Evolutionary conservation across 2,329 filamentous ascomycete species (phyloP).

Genomic region (Zymoseptoria crescenta): DNA sequence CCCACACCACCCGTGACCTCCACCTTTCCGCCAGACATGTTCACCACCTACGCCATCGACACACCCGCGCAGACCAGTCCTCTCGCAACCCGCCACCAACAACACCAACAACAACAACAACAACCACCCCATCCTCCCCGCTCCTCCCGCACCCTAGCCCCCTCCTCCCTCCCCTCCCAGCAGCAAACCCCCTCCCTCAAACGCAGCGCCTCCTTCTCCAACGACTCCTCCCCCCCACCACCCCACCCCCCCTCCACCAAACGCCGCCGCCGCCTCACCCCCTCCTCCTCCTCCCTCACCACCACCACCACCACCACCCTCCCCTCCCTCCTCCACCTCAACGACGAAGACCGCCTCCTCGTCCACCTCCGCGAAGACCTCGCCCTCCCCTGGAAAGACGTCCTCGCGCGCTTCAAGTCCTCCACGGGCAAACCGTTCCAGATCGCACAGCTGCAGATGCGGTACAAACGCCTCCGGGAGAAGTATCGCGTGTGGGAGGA

Average conservation of each 20-base stretch:
- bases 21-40: constrained; percentile 29
- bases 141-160: constrained; percentile 33
- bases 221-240: constrained; percentile 23
- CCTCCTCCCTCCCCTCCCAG: constrained; percentile 39
- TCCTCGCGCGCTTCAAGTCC: constrained; percentile 42
- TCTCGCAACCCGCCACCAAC: constrained; percentile 26
- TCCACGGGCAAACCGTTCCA: constrained; percentile 43
- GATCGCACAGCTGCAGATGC: constrained; percentile 49
- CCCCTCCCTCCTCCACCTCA: constrained; percentile 36
- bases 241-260: constrained; percentile 29
- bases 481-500: constrained; percentile 46
- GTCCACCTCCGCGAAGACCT: constrained; percentile 47
- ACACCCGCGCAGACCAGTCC: constrained; percentile 7
- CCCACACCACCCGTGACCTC: constrained; percentile 26
- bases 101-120: constrained; percentile 27
- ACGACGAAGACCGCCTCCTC: constrained; percentile 45
- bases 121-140: no score
- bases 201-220: constrained; percentile 20
- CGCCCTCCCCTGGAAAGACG: constrained; percentile 48
- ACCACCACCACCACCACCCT: constrained; percentile 31
- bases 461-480: constrained; percentile 45
- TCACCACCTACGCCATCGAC: constrained; percentile 22
- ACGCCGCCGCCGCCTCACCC: no score
- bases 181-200: constrained; percentile 33
- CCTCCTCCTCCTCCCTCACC: no score